Evolutionary conservation across 257 asterid genomes (phyloP), one percentile per base, ranked within the genome.

Genomic region (Ehretia macrophylla): DNA sequence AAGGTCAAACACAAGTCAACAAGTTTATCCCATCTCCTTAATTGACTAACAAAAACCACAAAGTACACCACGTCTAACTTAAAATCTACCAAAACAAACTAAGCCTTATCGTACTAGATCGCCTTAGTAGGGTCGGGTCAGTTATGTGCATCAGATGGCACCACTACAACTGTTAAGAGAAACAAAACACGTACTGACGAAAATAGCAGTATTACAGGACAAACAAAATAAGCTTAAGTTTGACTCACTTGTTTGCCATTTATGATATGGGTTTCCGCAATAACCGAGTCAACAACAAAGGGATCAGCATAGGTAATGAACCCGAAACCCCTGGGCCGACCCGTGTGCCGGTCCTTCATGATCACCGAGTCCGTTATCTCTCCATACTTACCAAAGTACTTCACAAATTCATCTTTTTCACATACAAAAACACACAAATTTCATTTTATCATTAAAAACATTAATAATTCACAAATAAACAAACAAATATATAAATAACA

Each of bases 251-350:
- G 96, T 81, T 88, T 92, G 56, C 82, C 96, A 72, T 92, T 89
- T 65, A 92, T 88, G 75, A 84, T 71, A 56, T 92, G 97, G 37
- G 85, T 86, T 68, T 88, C 99, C 47, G 90, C 79, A 11, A 86
- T 88, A 71, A 92, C 97, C 46, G 87, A 79, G 78, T 88, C 96
- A 10, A 89, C 99, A 55, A 86, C 96, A 4, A 71, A 35, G 1
- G 96, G 91, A 65, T 86, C 90, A 0, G 89, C 96, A 53, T 81
- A 92, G 4, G 99, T 88, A 35, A 88, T 88, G 75, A 92, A 92
- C 49, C 99, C 96, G 32, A 92, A 92, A 20, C 99, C 99, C 69
- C 99, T 71, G 1, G 97, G 99, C 17, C 97, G 86, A 23, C 99
- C 94, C 2, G 99, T 88, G 67, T 78, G 81, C 60, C 95, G 78